A percentile compares a stretch with the other conserved stretches of the same genome.
phyloP scores from a whole-genome alignment of 768 basidiomycete genomes.

The Kockovaella imperatae region DNA sequence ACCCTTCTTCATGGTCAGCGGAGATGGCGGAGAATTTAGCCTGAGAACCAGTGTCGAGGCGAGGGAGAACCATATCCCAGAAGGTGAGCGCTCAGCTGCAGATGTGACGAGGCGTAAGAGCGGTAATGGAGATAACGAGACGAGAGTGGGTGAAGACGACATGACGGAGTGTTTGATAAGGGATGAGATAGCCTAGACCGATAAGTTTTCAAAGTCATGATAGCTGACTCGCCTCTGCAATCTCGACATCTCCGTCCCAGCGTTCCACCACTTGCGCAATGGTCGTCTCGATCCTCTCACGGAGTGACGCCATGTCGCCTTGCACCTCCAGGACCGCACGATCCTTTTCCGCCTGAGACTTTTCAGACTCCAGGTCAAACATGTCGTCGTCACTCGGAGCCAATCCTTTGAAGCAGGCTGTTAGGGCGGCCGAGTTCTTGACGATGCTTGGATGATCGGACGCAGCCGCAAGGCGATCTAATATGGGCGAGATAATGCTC shows the following conservation, averaged over 20 bases:
- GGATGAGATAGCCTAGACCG: conserved; percentile 62
- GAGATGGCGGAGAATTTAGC: conserved; percentile 60
- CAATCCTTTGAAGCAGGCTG: conserved; percentile 79
- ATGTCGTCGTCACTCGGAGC: conserved; percentile 67
- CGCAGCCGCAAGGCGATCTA: conserved; percentile 56
- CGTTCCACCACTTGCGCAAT: conserved; percentile 59
- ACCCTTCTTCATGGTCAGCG: conserved; percentile 46
- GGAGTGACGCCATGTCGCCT: conserved; percentile 52
- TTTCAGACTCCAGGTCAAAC: conserved; percentile 54
- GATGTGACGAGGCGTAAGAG: conserved; percentile 46
- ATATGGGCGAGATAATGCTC: conserved; percentile 68
- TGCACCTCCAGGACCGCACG: conserved; percentile 48
- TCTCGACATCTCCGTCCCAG: conserved; percentile 71
- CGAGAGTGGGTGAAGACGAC: conserved; percentile 65
- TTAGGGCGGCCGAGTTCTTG: conserved; percentile 67
- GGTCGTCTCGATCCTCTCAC: conserved; percentile 59
- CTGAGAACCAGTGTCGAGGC: conserved; percentile 73
- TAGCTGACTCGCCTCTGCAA: conserved; percentile 59
- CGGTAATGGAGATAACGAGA: conserved; percentile 73
- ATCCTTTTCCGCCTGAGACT: conserved; percentile 44
- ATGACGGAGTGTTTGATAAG: conserved; percentile 57
- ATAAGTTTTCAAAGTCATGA: conserved; percentile 5
- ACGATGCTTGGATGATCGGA: conserved; percentile 60
- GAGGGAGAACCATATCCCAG: conserved; percentile 67
- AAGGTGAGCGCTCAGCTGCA: conserved; percentile 35